Evolutionary conservation across 1,284 basidiomycete genomes (phyloP).

Genomic region (Microbotryomycetes sp.): DNA sequence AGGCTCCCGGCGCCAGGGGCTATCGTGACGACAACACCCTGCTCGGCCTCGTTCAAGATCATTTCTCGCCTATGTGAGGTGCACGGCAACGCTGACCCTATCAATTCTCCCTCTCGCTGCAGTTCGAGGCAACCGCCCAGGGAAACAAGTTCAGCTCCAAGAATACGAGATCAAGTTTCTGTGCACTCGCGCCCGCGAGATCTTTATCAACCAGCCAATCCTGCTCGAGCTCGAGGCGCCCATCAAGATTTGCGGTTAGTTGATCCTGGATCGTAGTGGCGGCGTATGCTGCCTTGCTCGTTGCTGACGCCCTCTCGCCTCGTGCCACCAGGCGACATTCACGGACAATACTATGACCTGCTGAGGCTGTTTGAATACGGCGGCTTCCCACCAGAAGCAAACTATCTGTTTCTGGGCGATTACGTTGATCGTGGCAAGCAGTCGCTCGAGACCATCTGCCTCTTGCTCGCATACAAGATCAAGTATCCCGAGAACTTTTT

Average conservation of each 20-base stretch:
- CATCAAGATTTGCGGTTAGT: slow-evolving; percentile 93
- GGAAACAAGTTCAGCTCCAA: slow-evolving; percentile 86
- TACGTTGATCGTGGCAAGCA: slow-evolving; percentile 95
- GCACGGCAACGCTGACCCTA: background rate
- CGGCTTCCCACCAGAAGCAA: slow-evolving; percentile 90
- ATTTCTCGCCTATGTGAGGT: background rate
- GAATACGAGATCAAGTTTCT: slow-evolving; percentile 96
- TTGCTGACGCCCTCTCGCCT: background rate
- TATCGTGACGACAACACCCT: no score
- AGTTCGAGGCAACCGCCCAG: slow-evolving; percentile 90
- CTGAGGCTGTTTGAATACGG: slow-evolving; percentile 90
- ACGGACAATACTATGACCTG: slow-evolving; percentile 92
- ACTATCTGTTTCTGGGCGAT: slow-evolving; percentile 87
- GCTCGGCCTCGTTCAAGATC: no score
- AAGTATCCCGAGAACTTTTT: slow-evolving; percentile 99
- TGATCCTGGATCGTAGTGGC: no score
- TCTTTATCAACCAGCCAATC: slow-evolving; percentile 93
- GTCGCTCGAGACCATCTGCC: slow-evolving; percentile 83
- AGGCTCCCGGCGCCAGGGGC: no score
- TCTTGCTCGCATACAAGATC: slow-evolving; percentile 51
- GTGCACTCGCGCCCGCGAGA: slow-evolving; percentile 88
- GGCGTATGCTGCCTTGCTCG: no score
- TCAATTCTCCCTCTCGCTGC: slow-evolving; percentile 7
- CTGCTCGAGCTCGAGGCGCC: slow-evolving; percentile 88
- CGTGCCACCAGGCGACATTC: slow-evolving; percentile 65